These are phyloP conservation scores for Gnaphalium uliginosum DNA, from an alignment of 129 eudicot species.

Conservation along the genomic window DNA sequence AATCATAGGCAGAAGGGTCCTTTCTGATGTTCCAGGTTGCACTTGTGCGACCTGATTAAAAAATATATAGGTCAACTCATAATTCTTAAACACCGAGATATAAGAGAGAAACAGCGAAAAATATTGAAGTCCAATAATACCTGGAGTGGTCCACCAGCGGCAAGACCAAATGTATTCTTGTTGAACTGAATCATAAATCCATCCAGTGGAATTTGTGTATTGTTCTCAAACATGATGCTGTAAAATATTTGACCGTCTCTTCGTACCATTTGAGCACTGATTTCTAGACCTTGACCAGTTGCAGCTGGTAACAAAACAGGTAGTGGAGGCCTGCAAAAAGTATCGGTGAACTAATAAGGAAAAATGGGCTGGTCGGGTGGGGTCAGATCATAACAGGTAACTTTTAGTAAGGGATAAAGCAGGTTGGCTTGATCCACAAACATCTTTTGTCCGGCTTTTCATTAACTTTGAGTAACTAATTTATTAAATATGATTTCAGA, in stretches of 20 bases:
- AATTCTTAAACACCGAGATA: not conserved
- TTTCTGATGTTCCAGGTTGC: conserved; percentile 83
- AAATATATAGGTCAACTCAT: not conserved
- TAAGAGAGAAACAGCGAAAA: not conserved
- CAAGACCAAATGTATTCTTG: conserved; percentile 95
- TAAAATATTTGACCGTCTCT: conserved; percentile 85
- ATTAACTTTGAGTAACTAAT: not conserved
- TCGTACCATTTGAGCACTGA: conserved; percentile 67
- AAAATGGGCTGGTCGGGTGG: not conserved
- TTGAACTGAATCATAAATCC: conserved; percentile 97
- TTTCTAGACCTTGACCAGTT: conserved; percentile 39
- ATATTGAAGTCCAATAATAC: conserved; percentile 29
- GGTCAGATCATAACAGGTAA: not conserved
- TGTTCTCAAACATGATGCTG: conserved; percentile 86
- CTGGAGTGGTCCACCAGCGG: conserved; percentile 84
- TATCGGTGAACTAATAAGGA: not conserved
- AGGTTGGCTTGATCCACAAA: not conserved
- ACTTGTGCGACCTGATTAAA: conserved; percentile 64
- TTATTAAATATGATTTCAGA: not conserved
- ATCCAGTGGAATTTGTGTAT: conserved; percentile 61
- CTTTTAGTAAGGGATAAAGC: not conserved
- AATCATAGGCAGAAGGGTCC: conserved; percentile 84
- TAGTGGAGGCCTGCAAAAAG: conserved; percentile 36
- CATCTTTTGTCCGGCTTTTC: not conserved
- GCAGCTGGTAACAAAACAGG: conserved; percentile 36